Conservation (phyloP, 352 stramenopile species). For the Pythium dissotocum region DNA sequence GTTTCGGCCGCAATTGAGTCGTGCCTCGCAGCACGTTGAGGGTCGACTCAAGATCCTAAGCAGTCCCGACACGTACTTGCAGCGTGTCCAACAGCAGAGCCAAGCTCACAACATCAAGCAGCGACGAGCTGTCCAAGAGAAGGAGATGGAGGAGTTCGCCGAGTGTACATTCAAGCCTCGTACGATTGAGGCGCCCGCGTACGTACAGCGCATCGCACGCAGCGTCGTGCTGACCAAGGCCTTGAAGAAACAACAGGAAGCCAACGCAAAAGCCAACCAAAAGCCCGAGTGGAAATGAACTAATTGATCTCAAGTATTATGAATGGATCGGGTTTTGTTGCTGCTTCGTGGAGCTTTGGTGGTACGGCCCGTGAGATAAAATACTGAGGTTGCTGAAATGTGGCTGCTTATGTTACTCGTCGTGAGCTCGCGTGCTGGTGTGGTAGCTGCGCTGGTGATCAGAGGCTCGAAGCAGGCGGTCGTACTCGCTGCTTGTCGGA, state of each 20-base stretch:
- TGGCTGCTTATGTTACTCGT: neutral
- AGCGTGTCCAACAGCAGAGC: constrained; percentile 79
- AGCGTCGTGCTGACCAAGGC: constrained; percentile 75
- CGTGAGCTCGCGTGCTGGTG: neutral
- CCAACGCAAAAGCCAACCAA: constrained; percentile 36
- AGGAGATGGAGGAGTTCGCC: constrained; percentile 80
- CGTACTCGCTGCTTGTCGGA: constrained; percentile 20
- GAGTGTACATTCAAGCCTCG: constrained; percentile 86
- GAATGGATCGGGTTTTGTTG: neutral
- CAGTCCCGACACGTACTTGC: constrained; percentile 78
- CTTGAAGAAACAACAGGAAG: constrained; percentile 59
- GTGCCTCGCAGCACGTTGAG: constrained; percentile 62
- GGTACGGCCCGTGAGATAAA: neutral
- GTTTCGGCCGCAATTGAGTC: constrained; percentile 77
- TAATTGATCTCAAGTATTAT: constrained; percentile 2
- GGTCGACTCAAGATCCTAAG: constrained; percentile 79
- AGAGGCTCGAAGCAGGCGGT: constrained; percentile 19
- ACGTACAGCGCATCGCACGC: constrained; percentile 80
- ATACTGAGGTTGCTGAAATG: neutral
- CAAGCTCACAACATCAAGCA: constrained; percentile 74
- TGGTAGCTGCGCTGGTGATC: constrained; percentile 2
- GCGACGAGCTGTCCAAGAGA: constrained; percentile 71
- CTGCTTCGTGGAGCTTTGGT: neutral
- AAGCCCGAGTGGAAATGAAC: constrained; percentile 72
- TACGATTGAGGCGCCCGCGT: constrained; percentile 81